Evolutionary conservation across 2,329 filamentous ascomycete genomes (phyloP), one percentile per base, ranked within the genome.

Genomic region (Tolypocladium pustulatum): DNA sequence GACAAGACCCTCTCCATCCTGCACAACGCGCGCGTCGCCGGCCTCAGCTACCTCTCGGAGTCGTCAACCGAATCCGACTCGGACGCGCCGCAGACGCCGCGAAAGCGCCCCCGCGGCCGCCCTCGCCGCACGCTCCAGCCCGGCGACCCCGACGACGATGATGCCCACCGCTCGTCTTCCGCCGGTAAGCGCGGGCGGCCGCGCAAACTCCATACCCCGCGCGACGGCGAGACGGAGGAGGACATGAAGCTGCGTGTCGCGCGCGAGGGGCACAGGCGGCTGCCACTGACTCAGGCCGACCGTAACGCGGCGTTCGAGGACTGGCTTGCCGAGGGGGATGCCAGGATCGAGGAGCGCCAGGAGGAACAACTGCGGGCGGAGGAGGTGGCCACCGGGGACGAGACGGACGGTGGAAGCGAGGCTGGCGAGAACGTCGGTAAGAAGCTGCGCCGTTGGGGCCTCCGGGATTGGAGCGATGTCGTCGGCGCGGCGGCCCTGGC

Each of bases 381-480:
- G 27, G 63, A 62, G 13, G 62, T 27, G 55, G 46, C 40, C 46
- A 12, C 46, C 2, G 46, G 46, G 6, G 46, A 51, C 34, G 66
- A 64, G 34, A 61, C 63, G 3, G 59, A 62, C 30, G 61, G 63
- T 22, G 61, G 64, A 22, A 60, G 59, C 41, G 57, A 59, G 52
- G 43, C 56, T 5, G 52, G 59, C 20, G 63, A 65, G 36, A 62
- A 59, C 25, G 53, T 54, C 15, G 65, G 68, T 17, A 63, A 61
- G n/a, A 71, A 65, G 57, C 65, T 71, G 4, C 62, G 65, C 2
- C 66, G 69, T 52, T 78, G 70, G 68, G 77, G 71, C 17, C 74
- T 84, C 15, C 81, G 89, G 27, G 89, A 95, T 73, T 97, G 93
- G 93, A 88, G 85, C 64, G 90, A 96, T 64, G 82, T 97, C 1